These are phyloP conservation scores for Fusarium succisae DNA, from an alignment of 2,329 filamentous ascomycete genomes.

Conservation along the genomic window DNA sequence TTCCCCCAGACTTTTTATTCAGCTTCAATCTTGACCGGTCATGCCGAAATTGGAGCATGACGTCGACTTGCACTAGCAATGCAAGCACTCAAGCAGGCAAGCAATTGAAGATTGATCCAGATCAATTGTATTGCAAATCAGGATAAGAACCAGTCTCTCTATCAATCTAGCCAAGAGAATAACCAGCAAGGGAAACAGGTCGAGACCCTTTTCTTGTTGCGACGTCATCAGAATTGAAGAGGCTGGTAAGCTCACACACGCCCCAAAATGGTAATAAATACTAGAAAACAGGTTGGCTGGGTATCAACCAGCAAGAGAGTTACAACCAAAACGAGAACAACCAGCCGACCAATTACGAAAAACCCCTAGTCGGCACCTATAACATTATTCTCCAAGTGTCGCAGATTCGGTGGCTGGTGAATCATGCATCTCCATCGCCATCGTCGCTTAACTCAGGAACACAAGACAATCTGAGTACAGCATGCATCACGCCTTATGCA, in stretches of 20 bases:
- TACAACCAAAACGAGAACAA: not conserved
- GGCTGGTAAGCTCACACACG: slow-evolving; percentile 17
- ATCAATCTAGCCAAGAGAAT: slow-evolving; percentile 1
- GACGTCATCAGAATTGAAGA: slow-evolving; percentile 28
- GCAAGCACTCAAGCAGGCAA: slow-evolving; percentile 29
- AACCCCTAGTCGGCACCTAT: not conserved
- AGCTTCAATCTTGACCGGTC: not conserved
- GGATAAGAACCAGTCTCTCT: not conserved
- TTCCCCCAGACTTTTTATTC: not conserved
- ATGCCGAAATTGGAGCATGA: slow-evolving; percentile 29
- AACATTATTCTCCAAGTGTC: not conserved
- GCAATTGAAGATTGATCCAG: not conserved
- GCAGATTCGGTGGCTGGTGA: slow-evolving; percentile 16
- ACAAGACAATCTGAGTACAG: not conserved
- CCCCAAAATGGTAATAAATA: slow-evolving; percentile 18
- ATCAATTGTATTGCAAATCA: slow-evolving; percentile 7
- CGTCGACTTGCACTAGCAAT: slow-evolving; percentile 23
- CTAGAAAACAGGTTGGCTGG: slow-evolving; percentile 30
- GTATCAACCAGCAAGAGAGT: slow-evolving; percentile 1
- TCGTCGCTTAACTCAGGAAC: slow-evolving; percentile 25
- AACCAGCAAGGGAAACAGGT: not conserved
- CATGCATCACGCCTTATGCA: slow-evolving; percentile 6
- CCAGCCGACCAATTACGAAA: not conserved
- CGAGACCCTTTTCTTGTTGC: not conserved
- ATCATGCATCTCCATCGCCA: not conserved